Evolutionary conservation across 106 monocot species (phyloP).

Genomic region (Hemerocallis citrina): DNA sequence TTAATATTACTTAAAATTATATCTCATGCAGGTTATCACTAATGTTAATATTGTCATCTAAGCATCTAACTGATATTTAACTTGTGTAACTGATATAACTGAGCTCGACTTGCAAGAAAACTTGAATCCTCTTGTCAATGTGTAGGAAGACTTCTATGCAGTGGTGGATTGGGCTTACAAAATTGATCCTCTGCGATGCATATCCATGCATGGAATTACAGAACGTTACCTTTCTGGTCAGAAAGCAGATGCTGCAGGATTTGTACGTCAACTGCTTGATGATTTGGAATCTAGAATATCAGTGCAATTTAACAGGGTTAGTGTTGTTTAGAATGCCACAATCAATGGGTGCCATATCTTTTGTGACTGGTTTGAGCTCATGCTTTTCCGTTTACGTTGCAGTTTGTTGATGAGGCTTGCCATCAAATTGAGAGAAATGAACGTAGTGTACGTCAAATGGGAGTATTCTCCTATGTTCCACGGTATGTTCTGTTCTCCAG

Average conservation of each 20-base stretch:
- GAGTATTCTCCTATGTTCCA: conserved; percentile 82
- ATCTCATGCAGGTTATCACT: neutral
- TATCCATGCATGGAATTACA: conserved; percentile 98
- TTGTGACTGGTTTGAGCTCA: neutral
- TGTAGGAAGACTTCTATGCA: conserved; percentile 95
- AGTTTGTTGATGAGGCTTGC: conserved; percentile 99
- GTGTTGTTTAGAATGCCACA: neutral
- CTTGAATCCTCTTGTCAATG: too few species aligned
- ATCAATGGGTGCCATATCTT: neutral
- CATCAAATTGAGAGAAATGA: conserved; percentile 95
- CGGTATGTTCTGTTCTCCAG: conserved; percentile 36
- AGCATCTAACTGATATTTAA: too few species aligned
- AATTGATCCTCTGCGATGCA: conserved; percentile 94
- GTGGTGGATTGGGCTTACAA: conserved; percentile 99
- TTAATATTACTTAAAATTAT: neutral
- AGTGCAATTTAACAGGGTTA: conserved; percentile 67
- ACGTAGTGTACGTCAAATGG: conserved; percentile 71
- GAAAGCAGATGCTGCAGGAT: conserved; percentile 99
- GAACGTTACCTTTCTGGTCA: conserved; percentile 97
- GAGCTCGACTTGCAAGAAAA: too few species aligned
- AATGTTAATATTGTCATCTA: too few species aligned
- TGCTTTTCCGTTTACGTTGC: conserved; percentile 9
- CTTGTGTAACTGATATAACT: too few species aligned
- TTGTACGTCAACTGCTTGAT: conserved; percentile 85
- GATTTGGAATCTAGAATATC: conserved; percentile 89